Percentiles rank a stretch among this genome's conserved stretches.
Evolutionary conservation across 2,329 filamentous ascomycete species (phyloP).

Genomic region (Tolypocladium sp.): DNA sequence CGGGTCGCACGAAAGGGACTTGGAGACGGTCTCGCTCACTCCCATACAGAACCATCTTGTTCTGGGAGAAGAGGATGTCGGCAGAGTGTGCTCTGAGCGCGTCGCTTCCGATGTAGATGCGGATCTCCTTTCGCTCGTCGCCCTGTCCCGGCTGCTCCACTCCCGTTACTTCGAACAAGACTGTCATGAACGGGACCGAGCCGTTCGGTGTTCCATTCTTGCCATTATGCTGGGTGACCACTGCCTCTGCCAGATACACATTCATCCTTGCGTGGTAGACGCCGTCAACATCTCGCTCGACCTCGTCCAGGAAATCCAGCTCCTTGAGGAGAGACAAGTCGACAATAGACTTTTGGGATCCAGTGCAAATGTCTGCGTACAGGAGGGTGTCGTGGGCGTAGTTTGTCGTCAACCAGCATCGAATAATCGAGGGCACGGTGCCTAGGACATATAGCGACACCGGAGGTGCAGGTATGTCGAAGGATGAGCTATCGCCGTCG

Average conservation of each 20-base stretch:
- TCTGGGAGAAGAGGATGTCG: constrained; percentile 86
- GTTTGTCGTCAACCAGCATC: constrained; percentile 86
- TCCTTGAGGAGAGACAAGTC: constrained; percentile 66
- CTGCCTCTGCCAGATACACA: constrained; percentile 85
- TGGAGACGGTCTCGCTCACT: constrained; percentile 80
- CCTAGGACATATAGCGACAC: constrained; percentile 80
- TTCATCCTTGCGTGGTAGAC: constrained; percentile 63
- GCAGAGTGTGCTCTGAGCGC: constrained; percentile 77
- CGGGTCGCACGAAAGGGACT: constrained; percentile 85
- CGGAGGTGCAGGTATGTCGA: constrained; percentile 66
- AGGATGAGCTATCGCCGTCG: constrained; percentile 57
- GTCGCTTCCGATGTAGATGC: constrained; percentile 86
- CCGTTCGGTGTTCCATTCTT: constrained; percentile 62
- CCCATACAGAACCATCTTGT: constrained; percentile 78
- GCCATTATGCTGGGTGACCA: constrained; percentile 66
- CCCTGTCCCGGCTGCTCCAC: constrained; percentile 30
- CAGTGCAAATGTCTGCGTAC: constrained; percentile 87
- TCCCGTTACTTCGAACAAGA: constrained; percentile 68
- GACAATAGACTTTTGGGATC: constrained; percentile 80
- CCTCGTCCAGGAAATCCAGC: constrained; percentile 58
- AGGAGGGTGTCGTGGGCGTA: constrained; percentile 85
- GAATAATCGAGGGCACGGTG: constrained; percentile 84
- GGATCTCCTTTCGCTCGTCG: constrained; percentile 51
- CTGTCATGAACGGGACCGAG: constrained; percentile 65
- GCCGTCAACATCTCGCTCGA: constrained; percentile 58